These are phyloP conservation scores for Testicularia cyperi DNA, from an alignment of 1,284 basidiomycete genomes.

Conservation along the genomic window DNA sequence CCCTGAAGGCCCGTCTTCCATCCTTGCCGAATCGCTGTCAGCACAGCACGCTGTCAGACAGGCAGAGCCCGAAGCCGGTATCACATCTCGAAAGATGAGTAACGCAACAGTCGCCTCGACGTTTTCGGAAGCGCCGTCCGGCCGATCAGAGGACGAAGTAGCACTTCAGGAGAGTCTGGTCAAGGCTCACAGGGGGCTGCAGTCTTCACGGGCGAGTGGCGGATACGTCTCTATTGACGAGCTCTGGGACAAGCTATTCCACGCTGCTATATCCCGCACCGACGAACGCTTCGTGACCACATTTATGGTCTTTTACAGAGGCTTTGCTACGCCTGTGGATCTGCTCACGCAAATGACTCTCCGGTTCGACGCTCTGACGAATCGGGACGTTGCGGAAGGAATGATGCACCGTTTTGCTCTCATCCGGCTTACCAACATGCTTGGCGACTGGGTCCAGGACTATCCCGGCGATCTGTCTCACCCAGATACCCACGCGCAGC, in stretches of 20 bases:
- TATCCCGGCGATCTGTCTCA: conserved; percentile 53
- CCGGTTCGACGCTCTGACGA: conserved; percentile 44
- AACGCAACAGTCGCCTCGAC: conserved; percentile 31
- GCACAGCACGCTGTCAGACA: conserved; percentile 1
- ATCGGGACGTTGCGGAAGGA: conserved; percentile 35
- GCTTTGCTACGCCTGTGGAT: conserved; percentile 49
- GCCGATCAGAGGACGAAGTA: conserved; percentile 35
- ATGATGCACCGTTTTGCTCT: conserved; percentile 48
- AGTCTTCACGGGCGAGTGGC: conserved; percentile 41
- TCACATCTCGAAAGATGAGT: conserved; percentile 40
- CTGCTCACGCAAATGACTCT: conserved; percentile 41
- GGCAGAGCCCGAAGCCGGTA: not conserved
- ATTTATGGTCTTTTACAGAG: conserved; percentile 55
- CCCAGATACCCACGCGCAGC: conserved; percentile 39
- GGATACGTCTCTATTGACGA: conserved; percentile 53
- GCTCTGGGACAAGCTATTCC: conserved; percentile 54
- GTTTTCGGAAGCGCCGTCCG: conserved; percentile 17
- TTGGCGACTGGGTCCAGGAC: conserved; percentile 53
- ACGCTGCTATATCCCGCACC: conserved; percentile 49
- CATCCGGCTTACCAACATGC: conserved; percentile 46
- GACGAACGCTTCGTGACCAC: conserved; percentile 45
- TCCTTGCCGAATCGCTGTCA: no score
- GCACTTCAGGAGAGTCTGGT: conserved; percentile 31
- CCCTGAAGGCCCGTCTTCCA: not conserved
- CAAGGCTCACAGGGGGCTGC: conserved; percentile 42